Evolutionary conservation across 305 asterid species (phyloP), one percentile per base, ranked within the genome.

Genomic region (Solanum hybrid): DNA sequence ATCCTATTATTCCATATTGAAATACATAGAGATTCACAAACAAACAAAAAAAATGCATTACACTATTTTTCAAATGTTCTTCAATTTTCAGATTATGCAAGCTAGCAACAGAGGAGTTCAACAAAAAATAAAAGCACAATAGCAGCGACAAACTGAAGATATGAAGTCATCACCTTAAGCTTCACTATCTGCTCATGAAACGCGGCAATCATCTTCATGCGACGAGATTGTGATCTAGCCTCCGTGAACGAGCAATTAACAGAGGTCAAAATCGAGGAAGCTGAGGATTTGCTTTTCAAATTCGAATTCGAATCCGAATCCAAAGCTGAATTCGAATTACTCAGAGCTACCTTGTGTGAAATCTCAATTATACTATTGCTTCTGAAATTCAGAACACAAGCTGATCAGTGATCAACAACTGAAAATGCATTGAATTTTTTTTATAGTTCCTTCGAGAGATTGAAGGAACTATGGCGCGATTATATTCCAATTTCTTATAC

Each of bases 121-220:
- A 89, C 87, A 24, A 22, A 26, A 28, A 37, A 22, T 31, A 34
- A 26, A 28, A 85, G 10, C 83, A 73, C 39, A 29, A n/a, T 42
- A 64, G 57, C 34, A 42, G 42, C n/a, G 9, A 16, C 5, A 20
- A 29, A 35, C 11, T 11, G 13, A 13, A 2, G 5, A 35, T 5
- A 85, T 31, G 13, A 89, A 91, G 1, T 87, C 37, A 29, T 90
- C 88, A 95, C 98, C 97, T 94, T 93, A 88, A 94, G 92, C 84
- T 92, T 95, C 92, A 94, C 89, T 79, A 33, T 40, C 64, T 42
- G 4, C 14, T 85, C 46, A 6, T 84, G 33, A 78, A 88, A 88
- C 16, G 87, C 89, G 6, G 92, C 90, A 39, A 92, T 90, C 90
- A 93, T 92, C 83, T 86, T 93, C 89, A 90, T 78, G 90, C 89